Evolutionary conservation across 345 rosid species (phyloP).

Genomic region (Excoecaria agallocha): DNA sequence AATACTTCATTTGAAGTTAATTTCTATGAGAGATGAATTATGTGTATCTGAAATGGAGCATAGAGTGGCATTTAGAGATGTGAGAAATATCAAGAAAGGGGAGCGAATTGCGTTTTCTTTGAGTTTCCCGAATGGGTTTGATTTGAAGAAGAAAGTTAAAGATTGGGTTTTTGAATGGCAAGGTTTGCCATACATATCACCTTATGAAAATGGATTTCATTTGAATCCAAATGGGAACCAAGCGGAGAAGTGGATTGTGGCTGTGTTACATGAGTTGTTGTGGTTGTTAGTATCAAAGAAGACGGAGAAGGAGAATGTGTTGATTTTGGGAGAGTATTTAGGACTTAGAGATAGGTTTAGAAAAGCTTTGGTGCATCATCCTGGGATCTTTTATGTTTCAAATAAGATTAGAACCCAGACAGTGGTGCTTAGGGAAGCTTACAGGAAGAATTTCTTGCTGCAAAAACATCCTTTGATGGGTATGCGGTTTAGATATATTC

Average conservation of each 20-base stretch:
- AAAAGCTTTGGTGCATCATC: conserved; percentile 70
- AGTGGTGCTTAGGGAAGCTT: conserved; percentile 73
- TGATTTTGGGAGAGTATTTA: conserved; percentile 59
- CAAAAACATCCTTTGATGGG: conserved; percentile 77
- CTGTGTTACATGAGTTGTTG: conserved; percentile 71
- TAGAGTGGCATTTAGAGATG: conserved; percentile 32
- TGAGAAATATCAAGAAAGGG: conserved; percentile 32
- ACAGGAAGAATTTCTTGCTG: conserved; percentile 60
- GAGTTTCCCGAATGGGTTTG: conserved; percentile 73
- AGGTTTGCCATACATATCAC: conserved; percentile 71
- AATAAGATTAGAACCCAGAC: conserved; percentile 83
- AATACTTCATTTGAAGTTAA: conserved; percentile 45
- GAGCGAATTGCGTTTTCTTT: conserved; percentile 53
- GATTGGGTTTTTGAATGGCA: conserved; percentile 85
- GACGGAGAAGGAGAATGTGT: conserved; percentile 65
- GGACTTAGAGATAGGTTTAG: conserved; percentile 61
- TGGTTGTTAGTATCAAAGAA: conserved; percentile 67
- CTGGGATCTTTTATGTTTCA: conserved; percentile 76
- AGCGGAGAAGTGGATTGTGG: conserved; percentile 79
- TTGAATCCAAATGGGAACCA: conserved; percentile 57
- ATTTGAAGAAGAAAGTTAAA: conserved; percentile 52
- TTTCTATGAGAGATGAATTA: conserved; percentile 49
- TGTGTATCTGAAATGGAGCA: conserved; percentile 66
- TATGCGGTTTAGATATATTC: conserved; percentile 68
- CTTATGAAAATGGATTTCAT: conserved; percentile 65